Evolutionary conservation across 2,329 filamentous ascomycete genomes (phyloP).

Genomic region (Neofusicoccum parvum): DNA sequence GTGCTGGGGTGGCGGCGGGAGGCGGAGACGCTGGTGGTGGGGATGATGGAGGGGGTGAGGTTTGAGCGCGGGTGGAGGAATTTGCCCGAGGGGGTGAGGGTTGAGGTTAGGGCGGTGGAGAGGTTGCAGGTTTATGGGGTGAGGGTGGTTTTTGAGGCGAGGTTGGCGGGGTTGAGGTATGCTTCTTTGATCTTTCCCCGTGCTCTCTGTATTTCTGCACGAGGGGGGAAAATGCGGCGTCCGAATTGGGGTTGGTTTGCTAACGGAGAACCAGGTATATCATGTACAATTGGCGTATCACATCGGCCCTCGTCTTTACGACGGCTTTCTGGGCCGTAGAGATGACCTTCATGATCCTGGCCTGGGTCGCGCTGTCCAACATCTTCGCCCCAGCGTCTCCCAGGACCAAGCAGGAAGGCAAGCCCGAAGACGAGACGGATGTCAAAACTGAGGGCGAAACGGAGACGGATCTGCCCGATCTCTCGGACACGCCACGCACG

Average conservation of each 20-base stretch:
- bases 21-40: conserved; percentile 63
- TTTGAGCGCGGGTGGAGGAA: conserved; percentile 61
- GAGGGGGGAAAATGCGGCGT: too few species aligned
- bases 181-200: conserved; percentile 2
- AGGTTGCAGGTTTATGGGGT: conserved; percentile 76
- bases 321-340: conserved; percentile 76
- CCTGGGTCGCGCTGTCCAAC: conserved; percentile 62
- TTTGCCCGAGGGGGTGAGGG: conserved; percentile 57
- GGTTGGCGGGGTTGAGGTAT: conserved; percentile 70
- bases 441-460: conserved; percentile 27
- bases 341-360: conserved; percentile 65
- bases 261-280: conserved; percentile 58
- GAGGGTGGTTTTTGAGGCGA: conserved; percentile 69
- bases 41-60: conserved; percentile 71
- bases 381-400: conserved; percentile 30
- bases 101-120: conserved; percentile 71
- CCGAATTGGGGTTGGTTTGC: background rate
- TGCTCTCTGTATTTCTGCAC: background rate
- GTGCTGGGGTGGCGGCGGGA: conserved; percentile 67
- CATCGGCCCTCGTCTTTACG: conserved; percentile 70
- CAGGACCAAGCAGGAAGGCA: conserved; percentile 11
- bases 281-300: conserved; percentile 81
- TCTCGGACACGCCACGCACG: conserved; percentile 51
- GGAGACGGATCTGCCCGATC: conserved; percentile 28
- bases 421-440: conserved; percentile 23